Evolutionary conservation across 306 rosid genomes (phyloP).

Genomic region (Cucurbita ficifolia): DNA sequence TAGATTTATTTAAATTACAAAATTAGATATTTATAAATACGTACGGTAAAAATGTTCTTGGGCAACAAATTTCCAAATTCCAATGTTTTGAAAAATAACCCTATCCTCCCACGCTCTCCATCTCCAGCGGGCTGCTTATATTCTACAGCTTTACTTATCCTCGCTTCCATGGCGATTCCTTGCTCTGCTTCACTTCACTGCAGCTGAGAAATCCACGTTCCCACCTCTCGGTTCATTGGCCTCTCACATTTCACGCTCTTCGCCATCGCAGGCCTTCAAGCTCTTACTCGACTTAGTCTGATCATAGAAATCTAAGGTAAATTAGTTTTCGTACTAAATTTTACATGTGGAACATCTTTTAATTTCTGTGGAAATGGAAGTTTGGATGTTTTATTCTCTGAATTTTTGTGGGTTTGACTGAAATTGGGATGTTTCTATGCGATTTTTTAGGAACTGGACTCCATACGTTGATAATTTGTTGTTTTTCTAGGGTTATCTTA

Average conservation of each 20-base stretch:
- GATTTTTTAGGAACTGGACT: background rate
- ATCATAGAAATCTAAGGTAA: background rate
- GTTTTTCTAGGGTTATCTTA: background rate
- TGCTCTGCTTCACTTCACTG: background rate
- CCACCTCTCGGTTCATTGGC: background rate
- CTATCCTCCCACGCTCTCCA: background rate
- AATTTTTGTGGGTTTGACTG: background rate
- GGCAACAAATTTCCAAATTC: too few species aligned
- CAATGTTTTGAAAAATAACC: background rate
- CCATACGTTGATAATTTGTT: background rate
- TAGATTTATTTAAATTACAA: too few species aligned
- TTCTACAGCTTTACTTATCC: background rate
- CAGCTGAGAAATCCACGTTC: background rate
- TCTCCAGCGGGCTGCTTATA: background rate
- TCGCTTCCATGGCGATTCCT: background rate
- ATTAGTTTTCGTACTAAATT: background rate
- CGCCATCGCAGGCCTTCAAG: background rate
- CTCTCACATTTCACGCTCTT: background rate
- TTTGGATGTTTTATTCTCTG: background rate
- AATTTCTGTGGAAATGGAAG: background rate
- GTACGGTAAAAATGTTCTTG: too few species aligned
- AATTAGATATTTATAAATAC: too few species aligned
- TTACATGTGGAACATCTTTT: background rate
- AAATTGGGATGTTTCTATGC: background rate
- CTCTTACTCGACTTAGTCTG: background rate